Evolutionary conservation across 2,329 filamentous ascomycete genomes (phyloP).

Genomic region (Fusarium concolor): DNA sequence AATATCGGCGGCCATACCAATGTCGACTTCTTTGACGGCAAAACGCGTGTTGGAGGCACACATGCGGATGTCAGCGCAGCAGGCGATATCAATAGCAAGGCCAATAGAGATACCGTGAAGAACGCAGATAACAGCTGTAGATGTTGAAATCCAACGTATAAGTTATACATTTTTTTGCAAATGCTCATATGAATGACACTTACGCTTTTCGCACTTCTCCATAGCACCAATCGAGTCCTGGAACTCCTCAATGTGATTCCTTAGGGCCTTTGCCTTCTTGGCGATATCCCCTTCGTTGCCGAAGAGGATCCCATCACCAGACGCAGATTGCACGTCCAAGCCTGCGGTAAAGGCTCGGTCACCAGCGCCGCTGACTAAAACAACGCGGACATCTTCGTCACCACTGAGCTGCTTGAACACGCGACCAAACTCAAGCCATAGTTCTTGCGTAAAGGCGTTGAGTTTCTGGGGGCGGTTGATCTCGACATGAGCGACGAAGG

Average conservation of each 20-base stretch:
- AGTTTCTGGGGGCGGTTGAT: conserved; percentile 89
- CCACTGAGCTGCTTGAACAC: conserved; percentile 79
- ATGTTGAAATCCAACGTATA: conserved; percentile 15
- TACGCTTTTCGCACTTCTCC: conserved; percentile 90
- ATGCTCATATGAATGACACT: conserved; percentile 46
- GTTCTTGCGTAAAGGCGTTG: conserved; percentile 85
- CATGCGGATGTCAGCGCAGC: conserved; percentile 77
- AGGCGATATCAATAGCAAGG: conserved; percentile 79
- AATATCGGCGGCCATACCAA: conserved; percentile 83
- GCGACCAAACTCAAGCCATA: conserved; percentile 84
- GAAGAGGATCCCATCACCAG: conserved; percentile 60
- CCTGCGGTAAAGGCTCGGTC: conserved; percentile 87
- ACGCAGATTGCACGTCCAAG: conserved; percentile 81
- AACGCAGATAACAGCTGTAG: conserved; percentile 79
- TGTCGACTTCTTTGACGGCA: conserved; percentile 84
- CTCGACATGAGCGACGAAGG: conserved; percentile 88
- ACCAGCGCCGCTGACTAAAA: conserved; percentile 85
- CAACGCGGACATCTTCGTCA: conserved; percentile 77
- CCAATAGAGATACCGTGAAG: conserved; percentile 84
- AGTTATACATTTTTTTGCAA: conserved; percentile 15
- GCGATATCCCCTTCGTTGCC: conserved; percentile 65
- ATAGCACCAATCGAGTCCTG: conserved; percentile 81
- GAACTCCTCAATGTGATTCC: conserved; percentile 80
- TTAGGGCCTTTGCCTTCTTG: conserved; percentile 70
- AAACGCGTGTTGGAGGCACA: conserved; percentile 70